Conservation (phyloP, 495 filamentous ascomycete genomes). For the Aspergillus biplanus region DNA sequence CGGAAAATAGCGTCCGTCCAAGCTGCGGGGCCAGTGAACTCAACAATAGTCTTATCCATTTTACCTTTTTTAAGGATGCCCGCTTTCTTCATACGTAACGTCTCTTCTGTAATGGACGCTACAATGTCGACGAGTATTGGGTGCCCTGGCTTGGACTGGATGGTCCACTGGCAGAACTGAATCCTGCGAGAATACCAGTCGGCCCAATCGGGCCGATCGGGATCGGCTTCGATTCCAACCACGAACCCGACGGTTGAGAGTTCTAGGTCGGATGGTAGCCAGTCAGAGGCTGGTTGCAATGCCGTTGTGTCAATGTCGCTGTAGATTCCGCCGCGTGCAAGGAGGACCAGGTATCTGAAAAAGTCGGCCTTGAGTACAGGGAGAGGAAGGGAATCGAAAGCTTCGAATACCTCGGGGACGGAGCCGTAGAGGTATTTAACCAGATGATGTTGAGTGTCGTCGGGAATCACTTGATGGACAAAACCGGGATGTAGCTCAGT, state of each 20-base stretch:
- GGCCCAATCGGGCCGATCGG: conserved; percentile 88
- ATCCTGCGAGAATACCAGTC: conserved; percentile 95
- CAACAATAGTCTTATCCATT: conserved; percentile 81
- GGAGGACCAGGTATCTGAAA: conserved; percentile 94
- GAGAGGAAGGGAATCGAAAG: conserved; percentile 81
- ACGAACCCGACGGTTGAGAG: conserved; percentile 78
- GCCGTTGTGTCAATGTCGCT: conserved; percentile 94
- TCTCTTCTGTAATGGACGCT: conserved; percentile 79
- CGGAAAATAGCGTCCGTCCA: conserved; percentile 94
- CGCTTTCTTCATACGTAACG: conserved; percentile 72
- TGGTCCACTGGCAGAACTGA: conserved; percentile 99
- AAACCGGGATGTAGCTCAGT: conserved; percentile 87
- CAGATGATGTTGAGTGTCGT: conserved; percentile 78
- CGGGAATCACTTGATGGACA: conserved; percentile 95
- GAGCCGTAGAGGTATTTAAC: conserved; percentile 84
- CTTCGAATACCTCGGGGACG: conserved; percentile 89
- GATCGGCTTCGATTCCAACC: conserved; percentile 94
- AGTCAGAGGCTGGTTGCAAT: conserved; percentile 78
- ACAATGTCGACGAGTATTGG: conserved; percentile 89
- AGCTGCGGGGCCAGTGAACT: conserved; percentile 91
- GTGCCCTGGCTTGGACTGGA: conserved; percentile 93
- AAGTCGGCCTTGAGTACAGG: conserved; percentile 96
- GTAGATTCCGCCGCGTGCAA: conserved; percentile 94
- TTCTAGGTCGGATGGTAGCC: conserved; percentile 81
- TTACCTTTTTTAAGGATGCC: conserved; percentile 66